Conservation (phyloP, 441 rosid genomes). For the Populus trichocarpa region DNA sequence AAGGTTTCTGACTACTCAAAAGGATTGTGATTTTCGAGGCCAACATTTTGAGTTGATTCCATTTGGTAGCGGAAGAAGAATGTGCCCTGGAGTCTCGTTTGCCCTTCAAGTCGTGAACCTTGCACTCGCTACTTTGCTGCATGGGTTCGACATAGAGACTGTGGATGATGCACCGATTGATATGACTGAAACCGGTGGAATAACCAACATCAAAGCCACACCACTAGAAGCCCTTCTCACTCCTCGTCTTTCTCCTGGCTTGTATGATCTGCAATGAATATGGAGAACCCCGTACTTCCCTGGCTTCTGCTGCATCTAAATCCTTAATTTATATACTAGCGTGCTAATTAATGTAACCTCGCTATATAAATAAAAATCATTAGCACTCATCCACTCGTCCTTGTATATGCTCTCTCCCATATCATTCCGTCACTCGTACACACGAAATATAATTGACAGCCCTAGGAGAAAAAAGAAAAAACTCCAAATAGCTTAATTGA, state of each 20-base stretch:
- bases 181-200: conserved; percentile 32
- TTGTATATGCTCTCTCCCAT: no score
- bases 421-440: no score
- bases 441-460: no score
- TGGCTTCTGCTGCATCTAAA: not conserved
- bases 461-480: no score
- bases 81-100: not conserved
- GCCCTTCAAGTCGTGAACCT: not conserved
- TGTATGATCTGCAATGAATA: not conserved
- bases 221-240: conserved; percentile 33
- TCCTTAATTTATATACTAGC: not conserved
- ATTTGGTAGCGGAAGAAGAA: conserved; percentile 24
- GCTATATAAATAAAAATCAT: no score
- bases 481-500: no score
- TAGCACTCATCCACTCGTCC: no score
- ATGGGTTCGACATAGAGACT: conserved; percentile 15
- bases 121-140: not conserved
- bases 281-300: no score
- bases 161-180: conserved; percentile 20
- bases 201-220: conserved; percentile 29
- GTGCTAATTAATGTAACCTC: no score
- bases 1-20: conserved; percentile 32
- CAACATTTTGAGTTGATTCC: conserved; percentile 34
- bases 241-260: conserved; percentile 30
- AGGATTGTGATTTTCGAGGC: conserved; percentile 26